Evolutionary conservation across 805 yeast genomes (phyloP).

Genomic region (Starmera dryadoides): DNA sequence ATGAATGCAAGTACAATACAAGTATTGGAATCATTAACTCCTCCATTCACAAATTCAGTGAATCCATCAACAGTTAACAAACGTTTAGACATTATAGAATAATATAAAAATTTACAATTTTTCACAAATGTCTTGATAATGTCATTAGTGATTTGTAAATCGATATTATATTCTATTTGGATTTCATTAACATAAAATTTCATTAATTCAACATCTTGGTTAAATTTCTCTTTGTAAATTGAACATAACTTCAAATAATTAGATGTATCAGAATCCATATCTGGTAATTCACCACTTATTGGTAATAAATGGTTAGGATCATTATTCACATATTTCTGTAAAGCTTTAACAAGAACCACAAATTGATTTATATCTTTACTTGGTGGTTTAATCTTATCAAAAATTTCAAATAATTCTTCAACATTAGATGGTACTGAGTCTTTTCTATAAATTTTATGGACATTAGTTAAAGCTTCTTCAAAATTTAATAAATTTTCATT

Average conservation of each 20-base stretch:
- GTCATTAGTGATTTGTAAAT: conserved; percentile 20
- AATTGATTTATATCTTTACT: conserved; percentile 29
- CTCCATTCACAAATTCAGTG: background rate
- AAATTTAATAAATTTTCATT: conserved; percentile 32
- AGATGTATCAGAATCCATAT: conserved; percentile 76
- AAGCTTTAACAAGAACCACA: conserved; percentile 57
- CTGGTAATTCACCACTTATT: conserved; percentile 70
- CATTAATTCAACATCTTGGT: conserved; percentile 37
- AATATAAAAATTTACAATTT: conserved; percentile 42
- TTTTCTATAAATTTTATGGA: conserved; percentile 34
- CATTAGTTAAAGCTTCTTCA: conserved; percentile 42
- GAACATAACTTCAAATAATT: conserved; percentile 51
- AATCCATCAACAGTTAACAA: background rate
- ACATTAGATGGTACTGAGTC: conserved; percentile 24
- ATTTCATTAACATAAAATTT: conserved; percentile 25
- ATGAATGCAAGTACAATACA: conserved; percentile 2
- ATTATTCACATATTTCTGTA: conserved; percentile 40
- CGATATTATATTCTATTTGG: conserved; percentile 12
- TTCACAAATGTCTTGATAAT: conserved; percentile 48
- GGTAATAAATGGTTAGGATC: conserved; percentile 42
- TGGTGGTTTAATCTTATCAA: conserved; percentile 14
- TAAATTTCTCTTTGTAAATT: conserved; percentile 51
- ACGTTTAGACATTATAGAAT: conserved; percentile 2
- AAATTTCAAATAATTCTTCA: conserved; percentile 17
- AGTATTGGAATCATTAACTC: background rate